Evolutionary conservation across 768 basidiomycete genomes (phyloP).

Genomic region (Amanita fuliginea): DNA sequence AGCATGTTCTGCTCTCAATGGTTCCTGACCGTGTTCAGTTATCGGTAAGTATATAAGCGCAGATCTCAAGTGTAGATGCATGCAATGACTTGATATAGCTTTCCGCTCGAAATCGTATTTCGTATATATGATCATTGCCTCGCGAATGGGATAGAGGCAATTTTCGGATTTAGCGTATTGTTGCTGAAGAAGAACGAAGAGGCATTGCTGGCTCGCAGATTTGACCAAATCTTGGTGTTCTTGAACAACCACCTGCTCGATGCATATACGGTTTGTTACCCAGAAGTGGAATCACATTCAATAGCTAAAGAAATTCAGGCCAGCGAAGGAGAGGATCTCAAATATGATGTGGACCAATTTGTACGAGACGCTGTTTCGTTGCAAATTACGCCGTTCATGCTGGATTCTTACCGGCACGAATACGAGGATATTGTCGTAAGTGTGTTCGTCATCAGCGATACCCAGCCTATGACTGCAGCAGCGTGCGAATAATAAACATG

Average conservation of each 20-base stretch:
- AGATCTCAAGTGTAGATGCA: not conserved
- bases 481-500: conserved; percentile 74
- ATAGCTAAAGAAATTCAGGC: conserved; percentile 15
- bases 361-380: conserved; percentile 80
- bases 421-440: conserved; percentile 68
- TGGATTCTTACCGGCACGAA: conserved; percentile 83
- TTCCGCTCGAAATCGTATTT: conserved; percentile 89
- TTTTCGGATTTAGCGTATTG: conserved; percentile 88
- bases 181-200: conserved; percentile 86
- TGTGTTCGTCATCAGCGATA: not conserved
- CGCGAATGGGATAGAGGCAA: conserved; percentile 93
- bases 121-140: conserved; percentile 95
- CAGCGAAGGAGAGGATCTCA: conserved; percentile 17
- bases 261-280: conserved; percentile 44
- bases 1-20: conserved; percentile 99
- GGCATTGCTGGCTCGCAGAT: conserved; percentile 65
- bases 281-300: conserved; percentile 7
- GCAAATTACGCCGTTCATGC: conserved; percentile 90
- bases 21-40: conserved; percentile 97
- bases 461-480: conserved; percentile 10
- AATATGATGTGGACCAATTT: conserved; percentile 71
- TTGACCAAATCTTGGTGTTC: conserved; percentile 83
- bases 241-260: conserved; percentile 79
- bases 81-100: conserved; percentile 34
- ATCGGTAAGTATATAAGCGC: conserved; percentile 44